Evolutionary conservation across 495 filamentous ascomycete genomes (phyloP).

Genomic region (Aspergillus baeticus): DNA sequence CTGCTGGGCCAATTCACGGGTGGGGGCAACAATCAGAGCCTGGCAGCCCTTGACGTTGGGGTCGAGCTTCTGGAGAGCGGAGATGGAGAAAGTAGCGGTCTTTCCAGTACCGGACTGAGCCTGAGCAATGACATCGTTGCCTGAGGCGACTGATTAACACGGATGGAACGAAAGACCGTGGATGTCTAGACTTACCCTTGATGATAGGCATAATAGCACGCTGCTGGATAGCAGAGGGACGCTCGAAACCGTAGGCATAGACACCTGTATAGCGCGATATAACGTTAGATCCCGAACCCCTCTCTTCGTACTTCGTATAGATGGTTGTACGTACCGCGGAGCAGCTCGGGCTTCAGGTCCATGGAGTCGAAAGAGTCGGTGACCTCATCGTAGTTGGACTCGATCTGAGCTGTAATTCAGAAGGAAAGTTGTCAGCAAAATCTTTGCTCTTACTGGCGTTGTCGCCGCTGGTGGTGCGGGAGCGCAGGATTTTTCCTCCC

Average conservation of each 20-base stretch:
- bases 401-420: conserved; percentile 77
- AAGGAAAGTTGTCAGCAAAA: conserved; percentile 25
- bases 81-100: conserved; percentile 98
- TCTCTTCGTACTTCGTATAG: conserved; percentile 11
- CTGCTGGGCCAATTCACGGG: conserved; percentile 96
- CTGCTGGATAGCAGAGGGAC: conserved; percentile 98
- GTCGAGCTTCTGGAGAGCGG: conserved; percentile 97
- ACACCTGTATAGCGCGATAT: conserved; percentile 61
- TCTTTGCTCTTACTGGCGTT: neutral
- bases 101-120: conserved; percentile 99
- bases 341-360: conserved; percentile 92
- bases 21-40: conserved; percentile 93
- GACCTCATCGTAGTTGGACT: conserved; percentile 99
- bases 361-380: conserved; percentile 98
- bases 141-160: conserved; percentile 44
- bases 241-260: conserved; percentile 99
- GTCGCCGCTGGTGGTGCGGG: neutral
- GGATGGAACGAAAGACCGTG: conserved; percentile 24
- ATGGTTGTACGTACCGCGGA: conserved; percentile 72
- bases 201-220: conserved; percentile 99
- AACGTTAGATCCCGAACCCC: conserved; percentile 30
- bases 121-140: conserved; percentile 98
- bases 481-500: conserved; percentile 8
- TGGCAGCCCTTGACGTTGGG: conserved; percentile 90
- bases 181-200: conserved; percentile 72